These are phyloP conservation scores for Aspergillus sclerotiicarbonarius DNA, from an alignment of 495 filamentous ascomycete species.

Conservation along the genomic window DNA sequence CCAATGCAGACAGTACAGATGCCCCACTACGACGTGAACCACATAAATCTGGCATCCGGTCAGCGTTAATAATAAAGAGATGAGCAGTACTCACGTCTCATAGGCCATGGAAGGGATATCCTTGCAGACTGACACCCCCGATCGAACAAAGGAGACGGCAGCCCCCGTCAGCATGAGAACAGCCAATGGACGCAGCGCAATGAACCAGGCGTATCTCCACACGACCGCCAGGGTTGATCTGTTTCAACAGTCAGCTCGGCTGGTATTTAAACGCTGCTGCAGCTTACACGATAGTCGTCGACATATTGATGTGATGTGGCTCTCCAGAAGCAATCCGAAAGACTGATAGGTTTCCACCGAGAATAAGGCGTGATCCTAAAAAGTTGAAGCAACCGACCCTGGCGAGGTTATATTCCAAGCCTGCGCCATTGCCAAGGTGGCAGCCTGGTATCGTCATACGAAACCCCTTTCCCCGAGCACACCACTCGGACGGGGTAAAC, in stretches of 20 bases:
- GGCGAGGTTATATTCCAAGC: not conserved
- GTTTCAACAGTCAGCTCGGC: not conserved
- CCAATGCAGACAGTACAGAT: too few species aligned
- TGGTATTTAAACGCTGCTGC: not conserved
- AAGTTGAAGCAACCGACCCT: too few species aligned
- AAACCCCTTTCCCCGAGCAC: not conserved
- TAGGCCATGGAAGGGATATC: not conserved
- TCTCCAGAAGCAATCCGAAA: too few species aligned
- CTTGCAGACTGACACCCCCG: not conserved
- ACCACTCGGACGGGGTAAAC: not conserved
- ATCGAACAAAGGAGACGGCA: not conserved
- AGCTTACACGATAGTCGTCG: not conserved
- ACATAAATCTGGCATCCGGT: not conserved
- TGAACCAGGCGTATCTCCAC: not conserved
- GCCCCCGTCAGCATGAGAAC: not conserved
- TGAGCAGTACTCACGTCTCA: not conserved
- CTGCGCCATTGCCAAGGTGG: not conserved
- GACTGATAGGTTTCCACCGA: too few species aligned
- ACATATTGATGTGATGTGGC: not conserved
- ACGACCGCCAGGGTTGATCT: not conserved
- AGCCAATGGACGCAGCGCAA: not conserved
- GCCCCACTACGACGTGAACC: not conserved
- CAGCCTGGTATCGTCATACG: not conserved
- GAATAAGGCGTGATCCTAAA: too few species aligned
- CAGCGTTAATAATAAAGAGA: not conserved